These are phyloP conservation scores for Euphorbia lathyris DNA, from an alignment of 345 rosid species.

Conservation along the genomic window DNA sequence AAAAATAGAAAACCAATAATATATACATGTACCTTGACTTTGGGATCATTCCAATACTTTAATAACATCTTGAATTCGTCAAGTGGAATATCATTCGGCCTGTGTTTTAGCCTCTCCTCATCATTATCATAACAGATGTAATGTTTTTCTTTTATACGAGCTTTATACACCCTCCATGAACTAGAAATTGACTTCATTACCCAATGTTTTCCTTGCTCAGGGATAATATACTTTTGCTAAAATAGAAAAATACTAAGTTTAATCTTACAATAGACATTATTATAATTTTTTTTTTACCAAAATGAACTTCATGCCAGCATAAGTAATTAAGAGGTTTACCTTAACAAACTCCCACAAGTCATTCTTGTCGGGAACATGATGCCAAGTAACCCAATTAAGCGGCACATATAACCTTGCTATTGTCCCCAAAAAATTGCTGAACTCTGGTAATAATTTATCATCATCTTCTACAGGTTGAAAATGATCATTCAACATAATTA, in stretches of 20 bases:
- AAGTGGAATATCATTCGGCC: not conserved
- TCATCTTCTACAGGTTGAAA: not conserved
- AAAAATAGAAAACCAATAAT: no score
- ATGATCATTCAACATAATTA: not conserved
- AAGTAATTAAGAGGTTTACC: not conserved
- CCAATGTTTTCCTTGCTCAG: not conserved
- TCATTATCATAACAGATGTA: not conserved
- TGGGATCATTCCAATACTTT: not conserved
- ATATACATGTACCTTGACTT: not conserved
- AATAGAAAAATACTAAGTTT: no score
- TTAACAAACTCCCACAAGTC: not conserved
- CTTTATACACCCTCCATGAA: not conserved
- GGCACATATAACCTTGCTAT: not conserved
- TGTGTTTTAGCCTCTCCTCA: not conserved
- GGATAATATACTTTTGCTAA: not conserved
- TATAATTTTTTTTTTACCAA: no score
- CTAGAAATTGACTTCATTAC: not conserved
- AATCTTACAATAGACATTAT: not conserved
- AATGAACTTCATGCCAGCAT: not conserved
- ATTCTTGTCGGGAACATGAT: not conserved
- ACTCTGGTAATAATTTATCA: not conserved
- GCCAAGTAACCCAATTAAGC: not conserved
- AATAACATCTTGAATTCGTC: not conserved
- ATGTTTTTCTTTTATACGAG: not conserved
- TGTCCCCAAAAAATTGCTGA: not conserved